These are phyloP conservation scores for Paraphaeosphaeria minitans DNA, from an alignment of 2,329 filamentous ascomycete species.

Conservation along the genomic window DNA sequence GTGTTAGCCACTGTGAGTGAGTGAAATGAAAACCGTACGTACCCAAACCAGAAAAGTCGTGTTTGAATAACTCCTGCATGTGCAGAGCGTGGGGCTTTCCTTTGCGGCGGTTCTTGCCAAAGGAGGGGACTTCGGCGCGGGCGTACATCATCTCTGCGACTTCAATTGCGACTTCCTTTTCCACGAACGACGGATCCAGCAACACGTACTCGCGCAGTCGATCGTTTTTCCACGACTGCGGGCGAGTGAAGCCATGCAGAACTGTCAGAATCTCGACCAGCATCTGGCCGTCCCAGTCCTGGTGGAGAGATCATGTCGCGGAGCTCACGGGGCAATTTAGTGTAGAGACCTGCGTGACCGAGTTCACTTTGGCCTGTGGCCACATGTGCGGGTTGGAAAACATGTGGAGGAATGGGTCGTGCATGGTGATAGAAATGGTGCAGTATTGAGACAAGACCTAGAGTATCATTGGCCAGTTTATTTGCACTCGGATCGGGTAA, in stretches of 20 bases:
- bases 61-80: background rate
- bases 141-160: background rate
- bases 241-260: background rate
- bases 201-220: background rate
- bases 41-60: background rate
- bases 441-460: too few species aligned
- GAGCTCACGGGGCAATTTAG: background rate
- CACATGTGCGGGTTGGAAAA: background rate
- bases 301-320: background rate
- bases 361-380: background rate
- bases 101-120: background rate
- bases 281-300: too few species aligned
- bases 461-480: too few species aligned
- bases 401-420: background rate
- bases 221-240: too few species aligned
- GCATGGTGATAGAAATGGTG: background rate
- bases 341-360: background rate
- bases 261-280: background rate
- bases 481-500: background rate
- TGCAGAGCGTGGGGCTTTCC: background rate
- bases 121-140: background rate
- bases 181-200: background rate
- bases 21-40: background rate
- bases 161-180: background rate
- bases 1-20: too few species aligned